Conservation (phyloP, 306 rosid species). For the Cajanus cajan region DNA sequence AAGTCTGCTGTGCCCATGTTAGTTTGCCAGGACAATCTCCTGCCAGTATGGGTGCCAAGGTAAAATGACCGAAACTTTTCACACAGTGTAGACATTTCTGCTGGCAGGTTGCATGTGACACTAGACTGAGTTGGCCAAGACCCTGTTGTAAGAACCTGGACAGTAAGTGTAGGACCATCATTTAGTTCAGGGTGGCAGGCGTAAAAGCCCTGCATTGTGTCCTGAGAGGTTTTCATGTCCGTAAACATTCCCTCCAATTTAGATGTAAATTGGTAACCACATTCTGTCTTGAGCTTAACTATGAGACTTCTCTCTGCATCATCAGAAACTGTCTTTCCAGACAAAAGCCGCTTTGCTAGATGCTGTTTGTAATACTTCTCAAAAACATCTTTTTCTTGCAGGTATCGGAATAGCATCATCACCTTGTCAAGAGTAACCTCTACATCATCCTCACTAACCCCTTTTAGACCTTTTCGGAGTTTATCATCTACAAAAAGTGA, state of each 20-base stretch:
- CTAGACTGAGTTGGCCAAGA: conserved; percentile 97
- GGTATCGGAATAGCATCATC: conserved; percentile 86
- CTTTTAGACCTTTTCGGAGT: conserved; percentile 91
- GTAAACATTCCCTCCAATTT: conserved; percentile 97
- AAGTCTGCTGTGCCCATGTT: conserved; percentile 93
- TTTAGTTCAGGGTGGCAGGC: conserved; percentile 64
- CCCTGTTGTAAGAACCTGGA: conserved; percentile 92
- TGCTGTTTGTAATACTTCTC: conserved; percentile 95
- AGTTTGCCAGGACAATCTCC: conserved; percentile 94
- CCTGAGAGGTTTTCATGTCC: conserved; percentile 94
- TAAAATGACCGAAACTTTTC: conserved; percentile 84
- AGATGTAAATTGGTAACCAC: conserved; percentile 93
- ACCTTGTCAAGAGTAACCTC: conserved; percentile 90
- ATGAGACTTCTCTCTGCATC: conserved; percentile 94
- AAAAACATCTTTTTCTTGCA: conserved; percentile 92
- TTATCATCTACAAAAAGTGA: conserved; percentile 91
- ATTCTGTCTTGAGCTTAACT: conserved; percentile 94
- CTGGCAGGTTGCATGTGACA: conserved; percentile 81
- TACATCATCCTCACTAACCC: conserved; percentile 93
- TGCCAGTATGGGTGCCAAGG: conserved; percentile 91
- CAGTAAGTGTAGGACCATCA: conserved; percentile 84
- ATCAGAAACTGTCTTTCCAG: conserved; percentile 90
- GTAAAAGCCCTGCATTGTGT: conserved; percentile 83
- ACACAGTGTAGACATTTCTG: conserved; percentile 80
- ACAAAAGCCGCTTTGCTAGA: conserved; percentile 90